Evolutionary conservation across 306 rosid genomes (phyloP), one percentile per base, ranked within the genome.

Genomic region (Casuarina glauca): DNA sequence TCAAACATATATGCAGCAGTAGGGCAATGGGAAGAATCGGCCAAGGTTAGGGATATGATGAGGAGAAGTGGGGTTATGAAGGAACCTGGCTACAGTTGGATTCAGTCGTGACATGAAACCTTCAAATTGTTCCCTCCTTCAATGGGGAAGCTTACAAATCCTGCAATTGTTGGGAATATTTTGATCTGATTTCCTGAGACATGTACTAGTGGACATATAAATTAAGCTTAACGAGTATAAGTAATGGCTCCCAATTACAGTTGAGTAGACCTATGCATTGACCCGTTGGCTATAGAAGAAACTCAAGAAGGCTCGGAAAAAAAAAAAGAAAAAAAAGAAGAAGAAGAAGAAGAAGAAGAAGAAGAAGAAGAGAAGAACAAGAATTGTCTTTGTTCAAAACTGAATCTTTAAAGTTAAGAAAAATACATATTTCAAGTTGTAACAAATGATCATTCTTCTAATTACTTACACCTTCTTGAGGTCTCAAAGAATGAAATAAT

Each of bases 21-120:
- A 5, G 93, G 87, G 72, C 94, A 91, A 46, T 91, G 94, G 97
- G 90, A 91, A 84, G 94, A 90, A 82, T 90, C 91, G 71, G 90
- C 93, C 49, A 73, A 77, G 75, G 72, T 91, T 69, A 91, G 98
- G 82, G 89, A 81, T 48, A 43, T 84, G 73, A 84, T 88, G 82
- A 81, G 79, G 64, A 85, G 61, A 63, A 84, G 73, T 58, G 81
- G 90, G 53, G 80, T 83, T 2, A 62, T 57, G 36, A 93, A 93
- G 84, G 87, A 77, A 48, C 92, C 90, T 36, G 98, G 97, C 73
- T 87, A 79, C 72, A 93, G 97, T 83, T 91, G 97, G 97, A 91
- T 89, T 74, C 70, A 87, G 41, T 79, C 82, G 63, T 82, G 62
- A 75, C 82, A 69, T 82, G 62, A 75, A 80, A 81, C 44, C 70